Evolutionary conservation across 192 early-diverging fungal genomes (phyloP), one percentile per base, ranked within the genome.

Genomic region (Coemansia sp.): DNA sequence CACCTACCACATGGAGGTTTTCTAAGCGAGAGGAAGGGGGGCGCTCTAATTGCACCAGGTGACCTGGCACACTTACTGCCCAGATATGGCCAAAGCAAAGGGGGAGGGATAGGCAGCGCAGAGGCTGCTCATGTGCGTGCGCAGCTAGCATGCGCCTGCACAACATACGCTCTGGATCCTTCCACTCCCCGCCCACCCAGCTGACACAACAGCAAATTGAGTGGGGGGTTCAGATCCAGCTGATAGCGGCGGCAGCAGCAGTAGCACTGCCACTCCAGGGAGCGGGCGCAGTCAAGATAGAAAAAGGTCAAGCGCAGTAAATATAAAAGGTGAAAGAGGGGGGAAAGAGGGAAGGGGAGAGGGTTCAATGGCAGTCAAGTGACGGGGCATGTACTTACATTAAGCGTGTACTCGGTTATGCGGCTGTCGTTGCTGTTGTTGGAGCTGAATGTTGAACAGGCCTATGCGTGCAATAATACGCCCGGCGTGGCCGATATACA

Each of bases 1-100:
- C 55, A 58, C 55, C 55, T 31, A 17, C 55, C 55, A 58, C 55
- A 58, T 58, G 55, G 55, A 58, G 55, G 55, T 58, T 58, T 58
- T 58, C 55, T 17, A 21, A n/a, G 46, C 46, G 19, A 19, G 46
- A 50, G 55, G 31, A 58, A 55, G 10, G 53, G 29, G 27, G 27
- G 29, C 27, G 15, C 27, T 32, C 55, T 58, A 58, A 58, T 58
- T 58, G 55, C 55, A 12, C 29, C 55, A 32, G 55, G 55, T 58
- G 27, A 58, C 55, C 29, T 14, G 25, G 7, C 55, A 34, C 12
- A 31, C 29, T 29, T 32, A 23, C 55, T 32, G 55, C 55, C 29
- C 55, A 58, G 29, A 58, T 17, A 58, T n/a, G 55, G 55, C 55
- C 15, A 58, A 58, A 58, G 29, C 55, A 58, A 55, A 55, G 55